Evolutionary conservation across 352 stramenopile genomes (phyloP).

Genomic region (Phytophthora tentaculata): DNA sequence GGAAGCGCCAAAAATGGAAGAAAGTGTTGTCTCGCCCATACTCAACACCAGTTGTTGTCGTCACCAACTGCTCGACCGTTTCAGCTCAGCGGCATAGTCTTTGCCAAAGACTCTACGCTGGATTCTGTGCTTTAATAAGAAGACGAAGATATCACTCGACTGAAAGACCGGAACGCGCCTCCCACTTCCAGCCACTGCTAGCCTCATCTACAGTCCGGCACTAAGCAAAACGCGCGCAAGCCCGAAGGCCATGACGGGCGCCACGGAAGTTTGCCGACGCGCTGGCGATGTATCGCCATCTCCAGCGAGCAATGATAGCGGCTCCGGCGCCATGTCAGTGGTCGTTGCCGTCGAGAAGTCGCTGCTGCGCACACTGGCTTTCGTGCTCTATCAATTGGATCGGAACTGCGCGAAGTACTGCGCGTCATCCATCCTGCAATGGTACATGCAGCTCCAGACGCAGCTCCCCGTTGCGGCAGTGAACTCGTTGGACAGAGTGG

Average conservation of each 20-base stretch:
- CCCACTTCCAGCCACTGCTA: slow-evolving; percentile 1
- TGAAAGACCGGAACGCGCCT: slow-evolving; percentile 30
- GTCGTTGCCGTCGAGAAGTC: slow-evolving; percentile 65
- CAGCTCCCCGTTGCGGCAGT: slow-evolving; percentile 57
- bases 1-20: slow-evolving; percentile 18
- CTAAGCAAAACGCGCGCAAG: background rate
- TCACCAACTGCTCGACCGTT: slow-evolving; percentile 23
- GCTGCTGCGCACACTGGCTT: slow-evolving; percentile 68
- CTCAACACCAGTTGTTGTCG: slow-evolving; percentile 2
- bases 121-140: background rate
- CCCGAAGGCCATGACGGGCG: slow-evolving; percentile 24
- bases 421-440: slow-evolving; percentile 63
- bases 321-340: slow-evolving; percentile 49
- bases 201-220: background rate
- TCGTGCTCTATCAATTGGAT: slow-evolving; percentile 72
- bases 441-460: slow-evolving; percentile 67
- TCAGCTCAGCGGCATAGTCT: slow-evolving; percentile 23
- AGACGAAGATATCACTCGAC: slow-evolving; percentile 22
- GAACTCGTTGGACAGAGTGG: slow-evolving; percentile 57
- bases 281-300: slow-evolving; percentile 12
- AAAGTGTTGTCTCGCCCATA: slow-evolving; percentile 6
- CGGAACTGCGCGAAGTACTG: slow-evolving; percentile 61
- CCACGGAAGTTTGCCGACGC: slow-evolving; percentile 25
- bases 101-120: slow-evolving; percentile 16
- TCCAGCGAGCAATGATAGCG: slow-evolving; percentile 8